These are phyloP conservation scores for Olyra latifolia DNA, from an alignment of 176 grass and related monocot species.

Conservation along the genomic window DNA sequence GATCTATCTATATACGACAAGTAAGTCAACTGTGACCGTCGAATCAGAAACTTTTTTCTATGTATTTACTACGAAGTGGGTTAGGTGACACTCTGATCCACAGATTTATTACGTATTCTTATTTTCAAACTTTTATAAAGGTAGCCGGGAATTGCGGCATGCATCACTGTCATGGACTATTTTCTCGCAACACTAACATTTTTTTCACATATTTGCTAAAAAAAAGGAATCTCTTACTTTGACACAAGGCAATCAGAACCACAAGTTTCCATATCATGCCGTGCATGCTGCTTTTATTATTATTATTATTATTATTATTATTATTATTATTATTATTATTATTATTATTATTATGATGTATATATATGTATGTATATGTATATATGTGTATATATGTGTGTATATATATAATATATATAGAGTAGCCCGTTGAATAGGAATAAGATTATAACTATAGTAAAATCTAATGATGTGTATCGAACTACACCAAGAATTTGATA, in stretches of 20 bases:
- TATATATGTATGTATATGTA: too few species aligned
- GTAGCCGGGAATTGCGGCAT: not conserved
- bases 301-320: too few species aligned
- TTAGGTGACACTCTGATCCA: not conserved
- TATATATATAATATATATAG: too few species aligned
- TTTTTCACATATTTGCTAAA: too few species aligned
- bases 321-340: too few species aligned
- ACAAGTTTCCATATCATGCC: too few species aligned
- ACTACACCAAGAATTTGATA: not conserved
- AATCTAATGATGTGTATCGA: not conserved
- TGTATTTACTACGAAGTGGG: not conserved
- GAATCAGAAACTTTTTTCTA: not conserved
- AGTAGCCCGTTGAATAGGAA: not conserved
- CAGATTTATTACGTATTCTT: not conserved
- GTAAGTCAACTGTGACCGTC: accelerated
- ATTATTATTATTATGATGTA: too few species aligned
- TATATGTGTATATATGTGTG: too few species aligned
- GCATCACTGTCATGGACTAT: too few species aligned
- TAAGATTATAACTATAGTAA: not conserved
- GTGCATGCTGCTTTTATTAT: not conserved
- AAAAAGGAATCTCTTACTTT: too few species aligned
- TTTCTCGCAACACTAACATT: too few species aligned
- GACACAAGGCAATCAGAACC: too few species aligned
- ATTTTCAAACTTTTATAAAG: not conserved
- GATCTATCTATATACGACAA: not conserved